phyloP scores from a whole-genome alignment of 2,329 filamentous ascomycete genomes.

The Apiospora marii region DNA sequence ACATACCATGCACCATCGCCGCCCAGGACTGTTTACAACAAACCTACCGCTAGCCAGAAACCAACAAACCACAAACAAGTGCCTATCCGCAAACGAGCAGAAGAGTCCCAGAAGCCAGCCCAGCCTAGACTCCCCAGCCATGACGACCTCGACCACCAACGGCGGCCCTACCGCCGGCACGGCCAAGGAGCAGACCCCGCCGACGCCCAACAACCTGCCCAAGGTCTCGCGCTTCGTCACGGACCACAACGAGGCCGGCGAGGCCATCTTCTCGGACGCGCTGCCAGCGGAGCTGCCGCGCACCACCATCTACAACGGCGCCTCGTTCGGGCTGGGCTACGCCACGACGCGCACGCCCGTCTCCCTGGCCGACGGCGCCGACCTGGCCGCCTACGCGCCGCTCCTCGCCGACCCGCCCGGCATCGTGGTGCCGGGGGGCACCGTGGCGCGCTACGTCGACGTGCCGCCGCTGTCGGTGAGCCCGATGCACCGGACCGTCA shows the following conservation, averaged over 20 bases:
- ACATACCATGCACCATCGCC: background rate
- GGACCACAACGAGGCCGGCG: constrained; percentile 44
- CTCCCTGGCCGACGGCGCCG: constrained; percentile 51
- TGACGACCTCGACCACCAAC: background rate
- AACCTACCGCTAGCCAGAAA: background rate
- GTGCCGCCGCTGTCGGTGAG: constrained; percentile 49
- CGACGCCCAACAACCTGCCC: constrained; percentile 31
- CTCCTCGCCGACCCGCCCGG: constrained; percentile 56
- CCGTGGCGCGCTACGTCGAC: constrained; percentile 54
- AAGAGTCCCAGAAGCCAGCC: background rate
- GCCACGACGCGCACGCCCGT: constrained; percentile 56
- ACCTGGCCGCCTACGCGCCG: constrained; percentile 53
- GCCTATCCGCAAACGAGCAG: background rate
- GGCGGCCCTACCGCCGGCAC: background rate
- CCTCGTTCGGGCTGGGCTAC: constrained; percentile 58
- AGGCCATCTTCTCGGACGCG: constrained; percentile 44
- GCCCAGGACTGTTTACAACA: background rate
- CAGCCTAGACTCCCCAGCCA: background rate
- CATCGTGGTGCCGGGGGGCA: constrained; percentile 53
- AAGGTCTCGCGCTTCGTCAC: constrained; percentile 40
- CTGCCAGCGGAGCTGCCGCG: constrained; percentile 36
- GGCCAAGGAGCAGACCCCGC: constrained; percentile 22
- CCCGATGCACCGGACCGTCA: constrained; percentile 57
- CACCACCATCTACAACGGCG: constrained; percentile 44
- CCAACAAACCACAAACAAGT: background rate